Evolutionary conservation across 768 basidiomycete species (phyloP), one percentile per base, ranked within the genome.

Genomic region (Amanita muscaria): DNA sequence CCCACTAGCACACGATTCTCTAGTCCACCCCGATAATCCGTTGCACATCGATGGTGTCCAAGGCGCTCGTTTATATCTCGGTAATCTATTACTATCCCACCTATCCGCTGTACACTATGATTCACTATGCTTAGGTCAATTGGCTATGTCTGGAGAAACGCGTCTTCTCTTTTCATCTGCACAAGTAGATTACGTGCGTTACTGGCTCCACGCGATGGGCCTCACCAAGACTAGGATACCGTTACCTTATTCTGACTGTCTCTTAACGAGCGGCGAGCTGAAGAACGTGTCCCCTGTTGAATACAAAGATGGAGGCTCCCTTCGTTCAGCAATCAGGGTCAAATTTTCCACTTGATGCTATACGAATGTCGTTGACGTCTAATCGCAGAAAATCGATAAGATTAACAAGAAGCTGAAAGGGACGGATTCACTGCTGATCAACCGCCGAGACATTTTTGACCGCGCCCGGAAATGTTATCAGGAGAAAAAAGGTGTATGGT

Each of bases 111-210:
- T n/a, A n/a, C n/a, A n/a, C 27, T 16, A 9, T 8, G 11, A 14
- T 3, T 39, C 33, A 37, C 32, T 18, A 18, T 36, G 32, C 23
- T 38, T 1, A 83, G 83, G 79, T 7, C 87, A 80, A 0, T 71
- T 88, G 43, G 65, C 27, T 6, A 12, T 68, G 21, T 80, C 73
- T 39, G 86, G 84, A 49, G 83, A 89, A 61, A 72, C 78, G 5
- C 77, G 88, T n/a, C 70, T 91, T 21, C 64, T 90, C 40, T 88
- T 87, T 57, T 84, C 89, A 19, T 86, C 83, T 12, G 79, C 78
- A 5, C 88, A 92, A 63, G 74, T 90, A 51, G 88, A 92, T 59
- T 92, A 89, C 60, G 60, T 85, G 15, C 71, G 86, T 41, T 89
- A 90, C 60, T 92, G 83, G 82, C 70, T 91, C 41, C 76, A 86